Evolutionary conservation across 2,329 filamentous ascomycete species (phyloP).

Genomic region (Fusarium papillatum): DNA sequence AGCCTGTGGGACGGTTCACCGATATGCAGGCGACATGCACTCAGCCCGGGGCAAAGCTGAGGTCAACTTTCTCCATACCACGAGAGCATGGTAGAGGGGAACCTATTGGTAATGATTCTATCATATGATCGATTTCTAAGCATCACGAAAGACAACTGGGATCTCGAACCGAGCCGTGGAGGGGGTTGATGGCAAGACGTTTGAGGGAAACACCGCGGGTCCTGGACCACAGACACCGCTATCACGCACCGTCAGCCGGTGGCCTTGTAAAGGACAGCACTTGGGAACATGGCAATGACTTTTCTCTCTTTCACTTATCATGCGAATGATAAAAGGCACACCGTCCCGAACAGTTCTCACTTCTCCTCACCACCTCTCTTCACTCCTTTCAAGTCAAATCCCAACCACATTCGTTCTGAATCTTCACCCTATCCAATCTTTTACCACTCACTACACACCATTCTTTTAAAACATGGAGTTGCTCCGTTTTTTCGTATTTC

Average conservation of each 20-base stretch:
- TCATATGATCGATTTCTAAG: not conserved
- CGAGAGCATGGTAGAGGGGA: not conserved
- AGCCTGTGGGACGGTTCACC: not conserved
- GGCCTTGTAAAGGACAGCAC: not conserved
- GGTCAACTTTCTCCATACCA: not conserved
- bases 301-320: not conserved
- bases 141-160: not conserved
- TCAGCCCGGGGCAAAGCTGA: too few relatives aligned
- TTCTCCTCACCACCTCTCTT: not conserved
- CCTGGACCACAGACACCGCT: not conserved
- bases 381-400: not conserved
- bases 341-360: not conserved
- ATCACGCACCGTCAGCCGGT: not conserved
- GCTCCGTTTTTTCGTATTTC: conserved; percentile 2
- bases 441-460: not conserved
- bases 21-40: not conserved
- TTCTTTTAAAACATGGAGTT: not conserved
- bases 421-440: not conserved
- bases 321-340: not conserved
- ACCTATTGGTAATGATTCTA: not conserved
- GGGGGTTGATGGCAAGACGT: not conserved
- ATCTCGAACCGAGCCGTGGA: not conserved
- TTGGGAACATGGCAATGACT: not conserved
- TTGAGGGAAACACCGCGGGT: not conserved
- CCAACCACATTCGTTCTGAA: not conserved